A percentile compares a stretch with the other conserved stretches of the same genome.
phyloP scores from a whole-genome alignment of 768 basidiomycete species.

The Lactarius quietus region DNA sequence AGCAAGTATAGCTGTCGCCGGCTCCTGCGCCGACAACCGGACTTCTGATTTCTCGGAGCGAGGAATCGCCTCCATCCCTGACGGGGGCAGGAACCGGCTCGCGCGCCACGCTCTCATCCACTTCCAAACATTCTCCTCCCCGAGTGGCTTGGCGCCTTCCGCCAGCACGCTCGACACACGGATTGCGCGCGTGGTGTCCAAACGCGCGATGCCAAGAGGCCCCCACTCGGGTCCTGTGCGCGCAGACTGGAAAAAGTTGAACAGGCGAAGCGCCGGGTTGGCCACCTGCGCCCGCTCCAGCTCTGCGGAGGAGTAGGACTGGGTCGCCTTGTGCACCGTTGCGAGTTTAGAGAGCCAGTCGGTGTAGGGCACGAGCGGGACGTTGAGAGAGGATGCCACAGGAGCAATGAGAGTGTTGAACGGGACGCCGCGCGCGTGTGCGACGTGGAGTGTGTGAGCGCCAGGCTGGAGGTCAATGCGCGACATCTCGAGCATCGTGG shows the following conservation, averaged over 20 bases:
- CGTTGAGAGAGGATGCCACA: constrained; percentile 23
- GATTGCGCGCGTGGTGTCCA: constrained; percentile 22
- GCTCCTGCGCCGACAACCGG: not conserved
- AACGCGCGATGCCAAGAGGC: constrained; percentile 28
- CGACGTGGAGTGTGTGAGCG: constrained; percentile 25
- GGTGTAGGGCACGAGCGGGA: constrained; percentile 29
- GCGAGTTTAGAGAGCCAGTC: constrained; percentile 29
- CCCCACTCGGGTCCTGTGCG: constrained; percentile 26
- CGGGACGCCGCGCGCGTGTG: constrained; percentile 27
- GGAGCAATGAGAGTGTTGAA: constrained; percentile 26
- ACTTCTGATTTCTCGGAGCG: not conserved
- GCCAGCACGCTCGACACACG: constrained; percentile 22
- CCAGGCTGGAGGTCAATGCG: constrained; percentile 19
- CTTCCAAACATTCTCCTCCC: constrained; percentile 20
- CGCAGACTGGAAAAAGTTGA: constrained; percentile 22
- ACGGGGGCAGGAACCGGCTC: constrained; percentile 21
- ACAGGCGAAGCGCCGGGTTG: constrained; percentile 24
- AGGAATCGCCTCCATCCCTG: not conserved
- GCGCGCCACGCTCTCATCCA: constrained; percentile 23
- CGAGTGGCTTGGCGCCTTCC: constrained; percentile 10
- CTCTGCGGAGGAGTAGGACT: constrained; percentile 8
- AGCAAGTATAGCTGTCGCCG: not conserved
- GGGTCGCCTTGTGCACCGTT: constrained; percentile 7
- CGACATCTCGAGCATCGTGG: constrained; percentile 30
- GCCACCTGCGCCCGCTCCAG: constrained; percentile 19